Evolutionary conservation across 352 stramenopile genomes (phyloP), one percentile per base, ranked within the genome.

Genomic region (Phytophthora capsici): DNA sequence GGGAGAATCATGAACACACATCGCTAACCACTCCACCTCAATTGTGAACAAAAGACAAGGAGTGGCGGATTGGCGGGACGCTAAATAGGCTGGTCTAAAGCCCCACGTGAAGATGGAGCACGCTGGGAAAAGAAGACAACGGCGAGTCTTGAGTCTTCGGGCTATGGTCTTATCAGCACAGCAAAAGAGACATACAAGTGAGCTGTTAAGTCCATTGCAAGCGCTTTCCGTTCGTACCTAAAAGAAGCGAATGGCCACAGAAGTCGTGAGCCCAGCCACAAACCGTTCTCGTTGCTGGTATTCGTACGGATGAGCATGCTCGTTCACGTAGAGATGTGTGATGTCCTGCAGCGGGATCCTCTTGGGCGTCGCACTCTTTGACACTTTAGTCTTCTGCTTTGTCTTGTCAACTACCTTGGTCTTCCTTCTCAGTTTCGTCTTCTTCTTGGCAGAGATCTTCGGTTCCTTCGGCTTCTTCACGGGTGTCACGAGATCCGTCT

Each of bases 291-390:
- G 66, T 14, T 53, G 66, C 8, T 57, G 57, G 20, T 28, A 46
- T 25, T 60, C 71, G 43, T 60, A 59, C 50, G 38, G 55, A 38
- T 50, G 62, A 26, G 19, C 26, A 13, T 63, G 69, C 41, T 82
- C 67, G 62, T 78, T 74, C 56, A 87, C 70, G 41, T 83, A 91
- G 23, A 89, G 57, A 62, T 89, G 80, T 17, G 80, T 89, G 53
- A 91, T 89, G 53, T 91, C 82, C 37, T 84, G 75, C 57, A 91
- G 59, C 32, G 82, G 82, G 16, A 72, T 63, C 2, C 82, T 76
- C 61, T 76, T 79, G 36, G 60, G 65, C 9, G 60, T 53, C 51
- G 66, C 25, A 53, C 45, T 65, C 60, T 78, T 78, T 7, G 62
- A 44, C 19, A 65, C 43, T 14, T 73, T 63, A 3, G 49, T 36